Evolutionary conservation across 768 basidiomycete genomes (phyloP).

Genomic region (Tephrocybe sp.): DNA sequence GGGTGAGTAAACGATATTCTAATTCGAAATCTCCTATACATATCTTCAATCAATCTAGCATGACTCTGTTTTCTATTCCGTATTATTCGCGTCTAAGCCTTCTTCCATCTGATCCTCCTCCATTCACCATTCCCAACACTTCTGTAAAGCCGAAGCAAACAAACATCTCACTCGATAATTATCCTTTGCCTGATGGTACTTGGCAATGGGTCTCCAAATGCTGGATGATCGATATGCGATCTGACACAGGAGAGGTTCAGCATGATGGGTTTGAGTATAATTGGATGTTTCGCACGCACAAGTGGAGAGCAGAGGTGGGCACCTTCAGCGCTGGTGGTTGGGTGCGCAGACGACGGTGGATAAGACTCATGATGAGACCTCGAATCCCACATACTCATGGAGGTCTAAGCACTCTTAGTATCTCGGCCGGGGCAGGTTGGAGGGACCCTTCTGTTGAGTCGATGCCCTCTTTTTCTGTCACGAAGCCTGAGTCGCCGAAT

Average conservation of each 20-base stretch:
- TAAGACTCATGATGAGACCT: conserved; percentile 81
- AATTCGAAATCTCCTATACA: neutral
- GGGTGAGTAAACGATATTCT: conserved; percentile 47
- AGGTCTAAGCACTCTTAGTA: conserved; percentile 4
- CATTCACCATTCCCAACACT: conserved; percentile 63
- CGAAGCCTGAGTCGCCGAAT: conserved; percentile 7
- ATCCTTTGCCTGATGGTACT: conserved; percentile 75
- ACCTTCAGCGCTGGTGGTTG: conserved; percentile 62
- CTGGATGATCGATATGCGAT: conserved; percentile 91
- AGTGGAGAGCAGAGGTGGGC: conserved; percentile 69
- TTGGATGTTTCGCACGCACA: conserved; percentile 64
- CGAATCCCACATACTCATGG: conserved; percentile 11
- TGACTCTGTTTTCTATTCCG: conserved; percentile 70
- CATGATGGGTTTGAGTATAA: conserved; percentile 89
- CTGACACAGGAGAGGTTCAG: conserved; percentile 70
- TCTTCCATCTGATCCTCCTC: conserved; percentile 69
- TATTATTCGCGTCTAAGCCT: conserved; percentile 72
- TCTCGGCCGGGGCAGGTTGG: neutral
- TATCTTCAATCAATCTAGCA: conserved; percentile 25
- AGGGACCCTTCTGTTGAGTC: conserved; percentile 30
- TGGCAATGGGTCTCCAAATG: conserved; percentile 81
- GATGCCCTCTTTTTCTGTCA: conserved; percentile 27
- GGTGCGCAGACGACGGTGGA: conserved; percentile 81
- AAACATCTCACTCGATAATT: conserved; percentile 56
- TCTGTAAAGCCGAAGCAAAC: conserved; percentile 47